Conservation (phyloP, 2,329 filamentous ascomycete species). For the Fusarium fujikuroi region DNA sequence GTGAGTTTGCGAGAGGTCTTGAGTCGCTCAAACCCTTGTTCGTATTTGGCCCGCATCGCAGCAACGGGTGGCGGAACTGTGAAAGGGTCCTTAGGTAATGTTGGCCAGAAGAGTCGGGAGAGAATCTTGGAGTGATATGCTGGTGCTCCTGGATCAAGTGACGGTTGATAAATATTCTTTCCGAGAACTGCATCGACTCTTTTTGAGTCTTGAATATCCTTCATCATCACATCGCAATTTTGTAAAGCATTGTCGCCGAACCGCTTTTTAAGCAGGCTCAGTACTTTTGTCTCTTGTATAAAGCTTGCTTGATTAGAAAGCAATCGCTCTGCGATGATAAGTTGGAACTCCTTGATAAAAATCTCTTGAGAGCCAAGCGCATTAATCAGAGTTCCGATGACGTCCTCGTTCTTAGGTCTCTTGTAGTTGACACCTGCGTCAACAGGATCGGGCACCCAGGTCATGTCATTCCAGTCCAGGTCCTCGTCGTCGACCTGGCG, state of each 20-base stretch:
- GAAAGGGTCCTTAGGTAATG: slow-evolving; percentile 77
- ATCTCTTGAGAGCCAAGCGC: slow-evolving; percentile 89
- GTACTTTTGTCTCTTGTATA: slow-evolving; percentile 81
- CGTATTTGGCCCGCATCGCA: slow-evolving; percentile 75
- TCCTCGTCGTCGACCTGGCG: slow-evolving; percentile 71
- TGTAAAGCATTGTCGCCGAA: slow-evolving; percentile 89
- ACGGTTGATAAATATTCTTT: slow-evolving; percentile 48
- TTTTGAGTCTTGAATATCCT: slow-evolving; percentile 86
- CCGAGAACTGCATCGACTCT: slow-evolving; percentile 76
- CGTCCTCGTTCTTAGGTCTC: slow-evolving; percentile 86
- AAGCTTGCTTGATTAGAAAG: slow-evolving; percentile 74
- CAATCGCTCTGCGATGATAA: slow-evolving; percentile 86
- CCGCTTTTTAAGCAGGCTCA: slow-evolving; percentile 87
- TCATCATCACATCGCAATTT: slow-evolving; percentile 96
- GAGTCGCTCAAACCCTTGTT: slow-evolving; percentile 78
- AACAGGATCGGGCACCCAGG: slow-evolving; percentile 91
- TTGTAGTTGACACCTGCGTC: slow-evolving; percentile 94
- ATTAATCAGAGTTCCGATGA: slow-evolving; percentile 89
- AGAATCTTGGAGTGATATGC: slow-evolving; percentile 84
- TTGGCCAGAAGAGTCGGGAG: slow-evolving; percentile 93
- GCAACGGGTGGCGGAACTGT: slow-evolving; percentile 68
- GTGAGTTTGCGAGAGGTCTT: slow-evolving; percentile 88
- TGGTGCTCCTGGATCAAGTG: slow-evolving; percentile 31
- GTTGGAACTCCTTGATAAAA: slow-evolving; percentile 94
- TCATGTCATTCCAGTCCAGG: slow-evolving; percentile 90